These are phyloP conservation scores for Entophlyctis luteolus DNA, from an alignment of 192 early-diverging fungal species.

Conservation along the genomic window DNA sequence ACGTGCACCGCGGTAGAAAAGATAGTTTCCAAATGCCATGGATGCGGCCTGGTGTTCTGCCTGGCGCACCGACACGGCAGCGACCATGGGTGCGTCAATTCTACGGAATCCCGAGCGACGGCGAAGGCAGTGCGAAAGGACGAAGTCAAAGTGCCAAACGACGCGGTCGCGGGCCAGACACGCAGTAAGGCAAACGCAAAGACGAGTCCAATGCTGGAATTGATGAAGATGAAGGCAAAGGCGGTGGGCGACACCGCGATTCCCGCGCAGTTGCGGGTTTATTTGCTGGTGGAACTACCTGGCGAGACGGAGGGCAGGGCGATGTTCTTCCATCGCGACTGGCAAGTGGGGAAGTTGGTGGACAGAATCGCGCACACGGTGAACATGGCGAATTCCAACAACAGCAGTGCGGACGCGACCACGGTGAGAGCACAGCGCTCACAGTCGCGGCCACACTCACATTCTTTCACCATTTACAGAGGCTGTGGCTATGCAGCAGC, in stretches of 20 bases:
- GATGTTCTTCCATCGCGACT: constrained; percentile 26
- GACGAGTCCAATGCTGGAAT: constrained; percentile 17
- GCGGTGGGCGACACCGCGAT: constrained; percentile 19
- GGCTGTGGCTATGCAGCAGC: no score
- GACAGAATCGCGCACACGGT: constrained; percentile 8
- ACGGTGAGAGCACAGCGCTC: constrained; percentile 2
- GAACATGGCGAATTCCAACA: constrained; percentile 12
- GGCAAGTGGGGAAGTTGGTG: constrained; percentile 21
- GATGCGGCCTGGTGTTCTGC: constrained; percentile 6
- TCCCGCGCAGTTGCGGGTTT: constrained; percentile 8
- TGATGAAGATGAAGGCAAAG: constrained; percentile 28
- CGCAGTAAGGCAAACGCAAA: constrained; percentile 13
- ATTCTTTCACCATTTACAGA: no score
- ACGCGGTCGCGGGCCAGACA: neutral
- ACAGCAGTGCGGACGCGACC: neutral
- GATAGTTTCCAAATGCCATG: constrained; percentile 8
- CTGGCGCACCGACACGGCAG: constrained; percentile 18
- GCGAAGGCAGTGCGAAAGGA: neutral
- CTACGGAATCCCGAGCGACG: neutral
- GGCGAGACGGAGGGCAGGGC: neutral
- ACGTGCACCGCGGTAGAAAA: constrained; percentile 10
- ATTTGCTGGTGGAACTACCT: constrained; percentile 17
- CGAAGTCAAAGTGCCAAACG: no score
- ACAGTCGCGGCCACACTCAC: no score
- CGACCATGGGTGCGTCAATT: constrained; percentile 8